Base-by-base conservation (phyloP, 495 filamentous ascomycete species). In the Sordaria brevicollis region DNA sequence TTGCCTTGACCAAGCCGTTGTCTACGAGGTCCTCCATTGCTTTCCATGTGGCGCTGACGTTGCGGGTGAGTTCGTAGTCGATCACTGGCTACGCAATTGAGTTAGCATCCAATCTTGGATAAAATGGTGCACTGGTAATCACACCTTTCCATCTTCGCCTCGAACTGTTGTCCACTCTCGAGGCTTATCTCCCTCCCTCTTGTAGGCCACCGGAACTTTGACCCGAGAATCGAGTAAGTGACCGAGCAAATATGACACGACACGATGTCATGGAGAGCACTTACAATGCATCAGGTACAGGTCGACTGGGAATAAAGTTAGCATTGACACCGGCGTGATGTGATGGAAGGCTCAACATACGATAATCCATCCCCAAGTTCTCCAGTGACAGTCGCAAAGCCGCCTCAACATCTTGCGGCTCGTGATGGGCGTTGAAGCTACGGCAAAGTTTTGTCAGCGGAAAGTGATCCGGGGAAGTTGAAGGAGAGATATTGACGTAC, bases 261-360 rank as follows among this genome's bases (percentile, higher is more conserved):
- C 1, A n/a, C n/a, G n/a, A n/a, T n/a, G 62, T 67, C 29, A 71
- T 34, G 39, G 17, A 37, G 39, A 71, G 35, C 35, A 70, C 72
- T 13, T 70, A 79, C 78, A 79, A 39, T 79, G 78, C 75, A 79
- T 79, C 57, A 79, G 65, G 68, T 78, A 79, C 68, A 79, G 36
- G 70, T 79, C 79, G 66, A 79, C 77, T 79, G 25, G 10, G 17
- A n/a, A 19, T 65, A 13, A 69, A 21, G 29, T 70, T 17, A 39
- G 65, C 67, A 68, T 33, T 6, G 19, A 25, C 3, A n/a, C n/a
- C n/a, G n/a, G n/a, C n/a, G n/a, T n/a, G n/a, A n/a, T n/a, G n/a
- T n/a, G n/a, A n/a, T n/a, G n/a, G 21, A 35, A 57, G 49, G 4
- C 13, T 17, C 8, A 4, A 31, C 43, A 65, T 71, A 74, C 76